Percentiles rank a stretch among this genome's conserved stretches.
Conservation (phyloP, 495 filamentous ascomycete genomes). For the Venustampulla echinocandica region DNA sequence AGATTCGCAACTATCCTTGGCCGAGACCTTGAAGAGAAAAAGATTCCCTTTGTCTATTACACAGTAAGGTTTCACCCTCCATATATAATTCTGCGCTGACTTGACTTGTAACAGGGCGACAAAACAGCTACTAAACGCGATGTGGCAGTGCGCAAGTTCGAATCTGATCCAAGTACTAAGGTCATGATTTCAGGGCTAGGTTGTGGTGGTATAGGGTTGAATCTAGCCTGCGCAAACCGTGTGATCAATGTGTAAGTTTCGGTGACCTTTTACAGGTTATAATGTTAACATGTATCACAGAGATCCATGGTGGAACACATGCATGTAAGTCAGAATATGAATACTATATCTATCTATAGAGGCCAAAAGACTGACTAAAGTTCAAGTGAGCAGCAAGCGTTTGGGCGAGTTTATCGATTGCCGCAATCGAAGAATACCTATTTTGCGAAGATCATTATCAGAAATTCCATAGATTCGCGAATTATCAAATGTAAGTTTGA, state of each 20-base stretch:
- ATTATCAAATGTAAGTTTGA: constrained; percentile 26
- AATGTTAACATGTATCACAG: not conserved
- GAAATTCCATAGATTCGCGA: constrained; percentile 42
- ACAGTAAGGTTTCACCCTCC: constrained; percentile 2
- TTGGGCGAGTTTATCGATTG: constrained; percentile 51
- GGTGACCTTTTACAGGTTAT: not conserved
- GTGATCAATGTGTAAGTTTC: constrained; percentile 29
- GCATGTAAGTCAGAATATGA: constrained; percentile 8
- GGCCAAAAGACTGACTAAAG: not conserved
- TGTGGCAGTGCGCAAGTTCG: constrained; percentile 17
- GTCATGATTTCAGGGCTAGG: constrained; percentile 25
- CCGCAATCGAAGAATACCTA: constrained; percentile 48
- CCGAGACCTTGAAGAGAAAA: not conserved
- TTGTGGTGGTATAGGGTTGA: constrained; percentile 24
- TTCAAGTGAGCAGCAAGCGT: constrained; percentile 38
- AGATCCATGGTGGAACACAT: constrained; percentile 35
- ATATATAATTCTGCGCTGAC: not conserved
- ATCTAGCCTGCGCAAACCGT: constrained; percentile 28
- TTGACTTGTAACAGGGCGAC: constrained; percentile 11
- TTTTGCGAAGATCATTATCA: constrained; percentile 39
- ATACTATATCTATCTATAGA: not conserved
- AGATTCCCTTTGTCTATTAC: constrained; percentile 10
- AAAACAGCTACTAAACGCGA: constrained; percentile 12
- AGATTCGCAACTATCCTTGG: constrained; percentile 7
- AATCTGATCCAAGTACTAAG: constrained; percentile 11